These are phyloP conservation scores for Ogataea hybrid DNA, from an alignment of 1,139 yeast genomes.

Conservation along the genomic window DNA sequence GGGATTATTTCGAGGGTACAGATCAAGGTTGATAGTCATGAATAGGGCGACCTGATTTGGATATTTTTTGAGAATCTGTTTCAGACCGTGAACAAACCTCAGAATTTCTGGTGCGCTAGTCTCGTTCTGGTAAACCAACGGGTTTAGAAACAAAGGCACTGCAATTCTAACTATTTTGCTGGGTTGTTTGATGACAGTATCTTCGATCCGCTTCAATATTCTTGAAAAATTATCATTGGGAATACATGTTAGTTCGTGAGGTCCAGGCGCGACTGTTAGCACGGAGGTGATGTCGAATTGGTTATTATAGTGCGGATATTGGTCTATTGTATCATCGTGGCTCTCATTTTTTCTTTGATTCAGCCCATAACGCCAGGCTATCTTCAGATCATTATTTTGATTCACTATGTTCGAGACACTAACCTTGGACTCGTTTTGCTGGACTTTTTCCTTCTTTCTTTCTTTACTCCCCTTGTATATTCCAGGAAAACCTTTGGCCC, in stretches of 20 bases:
- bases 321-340: slow-evolving; percentile 28
- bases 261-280: slow-evolving; percentile 62
- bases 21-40: slow-evolving; percentile 61
- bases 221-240: slow-evolving; percentile 33
- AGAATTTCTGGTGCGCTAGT: slow-evolving; percentile 46
- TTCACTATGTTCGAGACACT: slow-evolving; percentile 65
- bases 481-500: slow-evolving; percentile 82
- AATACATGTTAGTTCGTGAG: slow-evolving; percentile 57
- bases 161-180: slow-evolving; percentile 59
- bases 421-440: slow-evolving; percentile 58
- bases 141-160: slow-evolving; percentile 76
- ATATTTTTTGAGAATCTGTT: slow-evolving; percentile 51
- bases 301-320: slow-evolving; percentile 55
- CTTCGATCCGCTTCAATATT: slow-evolving; percentile 42
- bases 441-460: slow-evolving; percentile 57
- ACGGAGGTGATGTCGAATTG: slow-evolving; percentile 78
- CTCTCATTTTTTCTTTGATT: slow-evolving; percentile 33
- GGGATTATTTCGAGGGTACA: slow-evolving; percentile 57
- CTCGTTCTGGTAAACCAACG: slow-evolving; percentile 64
- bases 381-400: slow-evolving; percentile 54
- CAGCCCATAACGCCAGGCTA: slow-evolving; percentile 85
- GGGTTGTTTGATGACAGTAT: slow-evolving; percentile 38
- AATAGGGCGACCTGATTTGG: slow-evolving; percentile 47
- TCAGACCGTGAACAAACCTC: slow-evolving; percentile 62
- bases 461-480: slow-evolving; percentile 71